A percentile compares a stretch with the other conserved stretches of the same genome.
These are phyloP conservation scores for Drechslerella coelobrocha DNA, from an alignment of 2,329 filamentous ascomycete species.

Conservation along the genomic window DNA sequence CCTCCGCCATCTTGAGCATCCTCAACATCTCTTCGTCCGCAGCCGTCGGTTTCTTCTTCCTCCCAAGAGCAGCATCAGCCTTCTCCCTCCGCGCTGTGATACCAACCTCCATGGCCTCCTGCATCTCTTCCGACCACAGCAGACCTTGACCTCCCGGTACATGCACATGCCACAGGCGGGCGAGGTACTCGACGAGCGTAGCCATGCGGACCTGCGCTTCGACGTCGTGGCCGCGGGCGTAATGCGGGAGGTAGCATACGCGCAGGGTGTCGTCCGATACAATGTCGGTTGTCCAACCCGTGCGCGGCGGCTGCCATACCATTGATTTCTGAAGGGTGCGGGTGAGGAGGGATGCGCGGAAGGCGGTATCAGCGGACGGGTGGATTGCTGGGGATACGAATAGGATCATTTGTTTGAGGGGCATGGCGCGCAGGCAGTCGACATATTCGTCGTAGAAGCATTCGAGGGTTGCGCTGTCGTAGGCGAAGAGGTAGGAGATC, in stretches of 20 bases:
- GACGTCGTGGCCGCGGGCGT: constrained; percentile 22
- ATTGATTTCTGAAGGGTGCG: constrained; percentile 22
- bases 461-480: constrained; percentile 25
- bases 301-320: constrained; percentile 21
- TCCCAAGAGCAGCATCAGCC: constrained; percentile 16
- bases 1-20: constrained; percentile 25
- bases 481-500: constrained; percentile 34
- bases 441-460: constrained; percentile 44
- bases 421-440: constrained; percentile 27
- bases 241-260: constrained; percentile 24
- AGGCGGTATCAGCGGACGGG: constrained; percentile 7
- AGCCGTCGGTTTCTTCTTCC: constrained; percentile 20
- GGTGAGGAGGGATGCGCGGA: constrained; percentile 21
- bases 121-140: constrained; percentile 23
- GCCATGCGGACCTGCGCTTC: constrained; percentile 30
- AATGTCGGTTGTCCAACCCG: constrained; percentile 20
- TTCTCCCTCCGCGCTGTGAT: constrained; percentile 30
- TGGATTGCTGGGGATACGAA: constrained; percentile 23
- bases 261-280: constrained; percentile 8
- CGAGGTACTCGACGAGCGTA: constrained; percentile 20
- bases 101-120: constrained; percentile 28
- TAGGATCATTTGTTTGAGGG: constrained; percentile 25
- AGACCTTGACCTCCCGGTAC: background rate
- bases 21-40: constrained; percentile 28
- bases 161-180: constrained; percentile 13